Base-by-base conservation (phyloP, 2,329 filamentous ascomycete genomes). In the Penicillium sp. region DNA sequence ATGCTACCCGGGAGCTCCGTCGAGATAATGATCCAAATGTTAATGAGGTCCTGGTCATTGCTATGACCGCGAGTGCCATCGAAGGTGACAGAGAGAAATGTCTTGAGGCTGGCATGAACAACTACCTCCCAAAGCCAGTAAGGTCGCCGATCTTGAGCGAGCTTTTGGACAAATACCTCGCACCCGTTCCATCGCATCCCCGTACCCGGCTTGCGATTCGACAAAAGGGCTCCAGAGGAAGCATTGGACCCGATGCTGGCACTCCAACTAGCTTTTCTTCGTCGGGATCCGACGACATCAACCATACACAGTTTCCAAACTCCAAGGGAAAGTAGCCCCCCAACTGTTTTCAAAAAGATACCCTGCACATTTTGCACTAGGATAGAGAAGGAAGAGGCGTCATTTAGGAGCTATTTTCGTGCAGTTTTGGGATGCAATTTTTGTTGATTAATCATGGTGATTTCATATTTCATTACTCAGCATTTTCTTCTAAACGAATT, bases 41-140 rank as follows among this genome's bases (percentile, higher is more conserved):
- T 10, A 83, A 90, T 48, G 87, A 90, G 60, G 85, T 95, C 1
- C 79, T 97, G n/a, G 90, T 97, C 45, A 97, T 97, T 64, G 93
- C 93, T 51, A 97, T 97, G 93, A 97, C 93, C 1, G 93, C 93
- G 1, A 92, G 88, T 23, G 93, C 93, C 3, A 97, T 97, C 57
- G 90, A 94, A 70, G 93, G 93, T 16, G 93, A 97, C 70, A 83
- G 92, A 44, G 93, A 97, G 71, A 97, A 96, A 75, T 97, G 93
- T 64, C 78, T 97, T n/a, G 91, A 92, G 46, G 91, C 91, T 1
- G 93, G 93, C 40, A 97, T 97, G 93, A 96, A 97, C 72, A 94
- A 97, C 67, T 97, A 97, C 67, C 83, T 97, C 1, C 92, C 93
- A 14, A 97, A 97, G 71, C 93, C 93, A 1, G 93, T 97, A n/a